Evolutionary conservation across 2,329 filamentous ascomycete species (phyloP).

Genomic region (Neurospora crassa): DNA sequence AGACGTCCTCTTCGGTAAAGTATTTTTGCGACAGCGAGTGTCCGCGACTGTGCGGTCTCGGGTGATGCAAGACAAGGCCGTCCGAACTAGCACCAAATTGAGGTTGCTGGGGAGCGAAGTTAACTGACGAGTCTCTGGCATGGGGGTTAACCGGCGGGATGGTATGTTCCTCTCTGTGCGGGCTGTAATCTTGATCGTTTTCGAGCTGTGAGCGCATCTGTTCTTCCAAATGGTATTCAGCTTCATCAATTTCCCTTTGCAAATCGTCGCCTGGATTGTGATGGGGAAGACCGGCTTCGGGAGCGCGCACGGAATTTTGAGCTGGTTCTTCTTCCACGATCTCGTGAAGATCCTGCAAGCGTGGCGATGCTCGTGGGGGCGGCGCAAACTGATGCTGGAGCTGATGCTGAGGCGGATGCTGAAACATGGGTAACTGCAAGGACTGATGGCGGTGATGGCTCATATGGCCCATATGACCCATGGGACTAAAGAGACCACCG

Average conservation of each 20-base stretch:
- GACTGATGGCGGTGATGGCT: conserved; percentile 50
- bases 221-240: conserved; percentile 76
- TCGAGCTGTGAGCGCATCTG: conserved; percentile 70
- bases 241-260: conserved; percentile 76
- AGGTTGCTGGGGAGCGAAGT: conserved; percentile 36
- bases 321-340: conserved; percentile 53
- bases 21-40: conserved; percentile 62
- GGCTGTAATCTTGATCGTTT: conserved; percentile 62
- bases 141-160: conserved; percentile 23
- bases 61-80: conserved; percentile 56
- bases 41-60: conserved; percentile 62
- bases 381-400: background rate
- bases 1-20: conserved; percentile 46
- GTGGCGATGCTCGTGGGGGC: conserved; percentile 45
- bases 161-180: conserved; percentile 38
- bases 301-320: conserved; percentile 43
- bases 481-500: conserved; percentile 23
- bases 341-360: conserved; percentile 64
- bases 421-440: conserved; percentile 46
- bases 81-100: conserved; percentile 44
- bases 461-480: conserved; percentile 21
- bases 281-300: conserved; percentile 38
- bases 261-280: conserved; percentile 71
- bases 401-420: conserved; percentile 40
- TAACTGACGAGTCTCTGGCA: conserved; percentile 34